Conservation (phyloP, 345 rosid genomes). For the Lepidium aucheri region DNA sequence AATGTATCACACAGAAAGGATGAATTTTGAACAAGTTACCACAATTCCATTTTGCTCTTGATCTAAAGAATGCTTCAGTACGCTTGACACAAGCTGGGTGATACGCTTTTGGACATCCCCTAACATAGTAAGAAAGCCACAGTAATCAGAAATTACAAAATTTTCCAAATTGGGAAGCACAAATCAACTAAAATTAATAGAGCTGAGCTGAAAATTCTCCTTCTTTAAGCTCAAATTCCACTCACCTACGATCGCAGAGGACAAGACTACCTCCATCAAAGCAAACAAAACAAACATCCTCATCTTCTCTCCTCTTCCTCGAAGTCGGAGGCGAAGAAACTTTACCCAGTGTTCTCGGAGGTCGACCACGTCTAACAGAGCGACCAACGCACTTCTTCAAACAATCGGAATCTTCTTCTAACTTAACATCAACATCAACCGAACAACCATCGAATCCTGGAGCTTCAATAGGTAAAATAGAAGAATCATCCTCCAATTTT, state of each 20-base stretch:
- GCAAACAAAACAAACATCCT: constrained; percentile 96
- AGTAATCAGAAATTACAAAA: neutral
- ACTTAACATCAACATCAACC: neutral
- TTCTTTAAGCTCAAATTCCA: neutral
- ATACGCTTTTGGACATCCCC: constrained; percentile 98
- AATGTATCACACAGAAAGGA: neutral
- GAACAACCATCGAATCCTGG: constrained; percentile 26
- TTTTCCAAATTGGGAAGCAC: neutral
- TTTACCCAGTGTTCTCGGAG: constrained; percentile 37
- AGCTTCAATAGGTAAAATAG: constrained; percentile 17
- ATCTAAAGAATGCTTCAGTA: constrained; percentile 77
- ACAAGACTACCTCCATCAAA: constrained; percentile 96
- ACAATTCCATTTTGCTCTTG: constrained; percentile 90
- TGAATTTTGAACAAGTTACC: constrained; percentile 41
- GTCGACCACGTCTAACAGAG: constrained; percentile 59
- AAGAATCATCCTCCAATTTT: constrained; percentile 26
- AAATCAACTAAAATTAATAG: neutral
- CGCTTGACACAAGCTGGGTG: constrained; percentile 90
- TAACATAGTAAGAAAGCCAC: constrained; percentile 14
- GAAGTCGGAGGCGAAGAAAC: constrained; percentile 4
- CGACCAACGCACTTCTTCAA: constrained; percentile 23
- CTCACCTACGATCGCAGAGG: constrained; percentile 96
- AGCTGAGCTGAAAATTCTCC: neutral
- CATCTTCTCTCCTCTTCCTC: constrained; percentile 59
- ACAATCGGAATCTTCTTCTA: constrained; percentile 1